Conservation (phyloP, 2,329 filamentous ascomycete species). For the Emydomyces testavorans region DNA sequence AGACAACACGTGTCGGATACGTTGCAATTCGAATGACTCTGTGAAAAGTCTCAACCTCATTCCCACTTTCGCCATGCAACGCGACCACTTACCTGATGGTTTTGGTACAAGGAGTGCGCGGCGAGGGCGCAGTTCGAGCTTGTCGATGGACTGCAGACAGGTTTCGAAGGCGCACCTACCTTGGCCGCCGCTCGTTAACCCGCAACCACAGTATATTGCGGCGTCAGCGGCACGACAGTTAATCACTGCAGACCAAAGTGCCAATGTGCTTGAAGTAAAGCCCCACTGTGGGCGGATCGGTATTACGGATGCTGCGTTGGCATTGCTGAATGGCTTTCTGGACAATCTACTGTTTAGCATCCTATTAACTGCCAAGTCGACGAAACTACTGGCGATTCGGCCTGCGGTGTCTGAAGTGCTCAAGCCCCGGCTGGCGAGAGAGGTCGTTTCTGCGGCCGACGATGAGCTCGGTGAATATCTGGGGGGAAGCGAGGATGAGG, state of each 20-base stretch:
- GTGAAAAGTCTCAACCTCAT: background rate
- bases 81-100: conserved; percentile 4
- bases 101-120: conserved; percentile 9
- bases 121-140: conserved; percentile 28
- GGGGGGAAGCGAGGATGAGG: conserved; percentile 64
- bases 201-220: conserved; percentile 77
- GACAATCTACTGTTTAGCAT: conserved; percentile 90
- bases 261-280: conserved; percentile 47
- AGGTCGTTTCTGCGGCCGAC: conserved; percentile 70
- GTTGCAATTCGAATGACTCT: conserved; percentile 1
- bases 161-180: conserved; percentile 36
- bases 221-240: conserved; percentile 80
- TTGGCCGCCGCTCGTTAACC: conserved; percentile 59
- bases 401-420: conserved; percentile 77
- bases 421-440: conserved; percentile 76
- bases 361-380: conserved; percentile 67
- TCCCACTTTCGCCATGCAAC: conserved; percentile 11
- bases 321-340: conserved; percentile 78
- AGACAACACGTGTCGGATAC: background rate
- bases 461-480: conserved; percentile 82
- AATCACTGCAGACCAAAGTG: conserved; percentile 76
- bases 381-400: conserved; percentile 60
- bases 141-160: conserved; percentile 29
- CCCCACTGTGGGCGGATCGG: conserved; percentile 50
- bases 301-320: conserved; percentile 61